A percentile compares a stretch with the other conserved stretches of the same genome.
Conservation (phyloP, 139 green algal genomes). For the Gonium pectorale region DNA sequence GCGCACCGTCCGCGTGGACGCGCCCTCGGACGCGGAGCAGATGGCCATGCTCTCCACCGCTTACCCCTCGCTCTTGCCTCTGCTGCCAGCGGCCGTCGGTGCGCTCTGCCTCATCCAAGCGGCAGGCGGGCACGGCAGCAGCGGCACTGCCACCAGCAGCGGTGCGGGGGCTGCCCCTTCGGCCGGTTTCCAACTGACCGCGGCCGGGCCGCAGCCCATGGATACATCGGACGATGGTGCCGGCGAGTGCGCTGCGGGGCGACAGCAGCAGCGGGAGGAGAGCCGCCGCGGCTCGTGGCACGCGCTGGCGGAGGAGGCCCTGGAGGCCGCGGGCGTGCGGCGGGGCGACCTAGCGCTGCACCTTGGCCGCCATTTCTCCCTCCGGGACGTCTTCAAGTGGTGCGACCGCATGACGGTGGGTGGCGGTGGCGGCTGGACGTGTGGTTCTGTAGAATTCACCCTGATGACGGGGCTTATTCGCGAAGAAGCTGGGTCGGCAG, state of each 20-base stretch:
- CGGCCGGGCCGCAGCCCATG: background rate
- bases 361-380: constrained; percentile 75
- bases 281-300: constrained; percentile 34
- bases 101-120: constrained; percentile 70
- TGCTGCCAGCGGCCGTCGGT: constrained; percentile 77
- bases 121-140: constrained; percentile 60
- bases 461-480: too few relatives aligned
- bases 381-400: constrained; percentile 92
- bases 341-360: constrained; percentile 68
- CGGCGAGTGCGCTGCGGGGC: background rate
- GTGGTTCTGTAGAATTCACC: too few relatives aligned
- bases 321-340: constrained; percentile 61
- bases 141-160: background rate
- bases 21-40: constrained; percentile 77
- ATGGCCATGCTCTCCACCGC: constrained; percentile 70
- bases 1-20: constrained; percentile 70
- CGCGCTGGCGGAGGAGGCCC: constrained; percentile 44
- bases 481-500: too few relatives aligned
- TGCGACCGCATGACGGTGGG: constrained; percentile 76
- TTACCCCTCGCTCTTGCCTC: constrained; percentile 71
- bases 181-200: constrained; percentile 13
- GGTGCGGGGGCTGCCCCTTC: background rate
- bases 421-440: background rate
- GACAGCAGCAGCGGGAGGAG: background rate
- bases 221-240: background rate